These are phyloP conservation scores for Botrytis fabae DNA, from an alignment of 2,329 filamentous ascomycete species.

Conservation along the genomic window DNA sequence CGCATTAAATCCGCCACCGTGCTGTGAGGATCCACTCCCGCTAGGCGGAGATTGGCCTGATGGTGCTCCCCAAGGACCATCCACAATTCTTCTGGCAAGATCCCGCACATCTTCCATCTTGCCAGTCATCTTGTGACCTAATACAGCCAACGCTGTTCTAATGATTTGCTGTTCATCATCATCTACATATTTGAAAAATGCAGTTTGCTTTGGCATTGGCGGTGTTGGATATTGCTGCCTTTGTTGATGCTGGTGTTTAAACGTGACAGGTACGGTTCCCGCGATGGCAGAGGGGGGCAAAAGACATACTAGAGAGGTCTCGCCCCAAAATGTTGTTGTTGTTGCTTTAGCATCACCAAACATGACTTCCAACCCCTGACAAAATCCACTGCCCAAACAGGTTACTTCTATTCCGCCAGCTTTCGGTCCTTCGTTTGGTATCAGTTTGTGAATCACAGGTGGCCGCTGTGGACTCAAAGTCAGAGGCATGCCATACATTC, in stretches of 20 bases:
- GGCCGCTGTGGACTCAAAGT: slow-evolving; percentile 53
- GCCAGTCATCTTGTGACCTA: slow-evolving; percentile 65
- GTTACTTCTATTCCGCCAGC: slow-evolving; percentile 86
- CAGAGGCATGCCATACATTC: slow-evolving; percentile 53
- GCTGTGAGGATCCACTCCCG: slow-evolving; percentile 48
- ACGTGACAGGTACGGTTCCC: slow-evolving; percentile 60
- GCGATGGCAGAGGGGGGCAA: slow-evolving; percentile 59
- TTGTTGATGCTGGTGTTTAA: slow-evolving; percentile 53
- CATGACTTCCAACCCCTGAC: slow-evolving; percentile 76
- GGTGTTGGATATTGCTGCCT: slow-evolving; percentile 46
- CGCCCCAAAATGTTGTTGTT: slow-evolving; percentile 63
- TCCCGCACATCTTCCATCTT: slow-evolving; percentile 61
- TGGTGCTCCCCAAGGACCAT: slow-evolving; percentile 52
- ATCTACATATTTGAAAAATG: slow-evolving; percentile 72
- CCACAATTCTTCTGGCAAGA: slow-evolving; percentile 61
- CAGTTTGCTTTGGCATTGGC: slow-evolving; percentile 50
- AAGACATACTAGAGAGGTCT: slow-evolving; percentile 62
- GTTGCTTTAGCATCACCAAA: slow-evolving; percentile 71
- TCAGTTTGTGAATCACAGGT: slow-evolving; percentile 76
- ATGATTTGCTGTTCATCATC: slow-evolving; percentile 69
- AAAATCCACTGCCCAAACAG: slow-evolving; percentile 77
- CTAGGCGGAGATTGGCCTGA: slow-evolving; percentile 46
- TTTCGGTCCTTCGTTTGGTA: slow-evolving; percentile 78
- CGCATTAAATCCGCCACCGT: slow-evolving; percentile 45
- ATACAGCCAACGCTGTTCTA: slow-evolving; percentile 63